phyloP scores from a whole-genome alignment of 2,329 filamentous ascomycete species.

The Balansia obtecta region DNA sequence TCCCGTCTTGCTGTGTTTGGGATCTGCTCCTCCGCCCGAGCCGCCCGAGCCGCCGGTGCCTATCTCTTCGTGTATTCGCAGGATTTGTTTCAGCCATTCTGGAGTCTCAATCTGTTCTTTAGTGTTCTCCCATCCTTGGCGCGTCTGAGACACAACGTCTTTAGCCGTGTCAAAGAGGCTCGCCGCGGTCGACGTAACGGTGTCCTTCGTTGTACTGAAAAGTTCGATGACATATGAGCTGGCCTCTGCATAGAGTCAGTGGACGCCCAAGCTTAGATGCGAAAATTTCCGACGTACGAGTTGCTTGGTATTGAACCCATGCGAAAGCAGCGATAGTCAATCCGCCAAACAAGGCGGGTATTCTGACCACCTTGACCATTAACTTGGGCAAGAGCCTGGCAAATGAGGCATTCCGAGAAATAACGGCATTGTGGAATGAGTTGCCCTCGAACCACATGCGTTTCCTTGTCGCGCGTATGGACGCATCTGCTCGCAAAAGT shows the following conservation, averaged over 20 bases:
- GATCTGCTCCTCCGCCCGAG: slow-evolving; percentile 33
- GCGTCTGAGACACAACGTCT: slow-evolving; percentile 67
- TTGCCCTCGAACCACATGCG: slow-evolving; percentile 71
- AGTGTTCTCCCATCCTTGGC: slow-evolving; percentile 69
- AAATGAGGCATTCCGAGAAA: slow-evolving; percentile 51
- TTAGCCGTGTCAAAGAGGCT: slow-evolving; percentile 59
- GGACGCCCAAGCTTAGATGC: not conserved
- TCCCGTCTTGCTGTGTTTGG: slow-evolving; percentile 46
- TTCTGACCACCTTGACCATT: slow-evolving; percentile 74
- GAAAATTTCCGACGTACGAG: slow-evolving; percentile 45
- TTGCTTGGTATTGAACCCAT: slow-evolving; percentile 93
- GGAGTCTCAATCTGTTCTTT: slow-evolving; percentile 60
- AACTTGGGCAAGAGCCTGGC: slow-evolving; percentile 66
- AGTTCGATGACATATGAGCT: slow-evolving; percentile 47
- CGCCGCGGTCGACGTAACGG: slow-evolving; percentile 55
- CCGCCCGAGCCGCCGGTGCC: slow-evolving; percentile 38
- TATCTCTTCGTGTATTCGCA: slow-evolving; percentile 48
- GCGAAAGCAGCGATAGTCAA: slow-evolving; percentile 76
- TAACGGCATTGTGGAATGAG: slow-evolving; percentile 69
- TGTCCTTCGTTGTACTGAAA: slow-evolving; percentile 60
- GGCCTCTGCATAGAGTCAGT: slow-evolving; percentile 28
- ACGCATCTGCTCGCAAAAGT: slow-evolving; percentile 52
- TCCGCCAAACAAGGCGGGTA: slow-evolving; percentile 86
- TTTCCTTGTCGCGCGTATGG: slow-evolving; percentile 46
- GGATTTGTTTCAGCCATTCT: slow-evolving; percentile 69